Percentiles rank a stretch among this genome's conserved stretches.
phyloP scores from a whole-genome alignment of 352 stramenopile genomes.

The Albugo candida region DNA sequence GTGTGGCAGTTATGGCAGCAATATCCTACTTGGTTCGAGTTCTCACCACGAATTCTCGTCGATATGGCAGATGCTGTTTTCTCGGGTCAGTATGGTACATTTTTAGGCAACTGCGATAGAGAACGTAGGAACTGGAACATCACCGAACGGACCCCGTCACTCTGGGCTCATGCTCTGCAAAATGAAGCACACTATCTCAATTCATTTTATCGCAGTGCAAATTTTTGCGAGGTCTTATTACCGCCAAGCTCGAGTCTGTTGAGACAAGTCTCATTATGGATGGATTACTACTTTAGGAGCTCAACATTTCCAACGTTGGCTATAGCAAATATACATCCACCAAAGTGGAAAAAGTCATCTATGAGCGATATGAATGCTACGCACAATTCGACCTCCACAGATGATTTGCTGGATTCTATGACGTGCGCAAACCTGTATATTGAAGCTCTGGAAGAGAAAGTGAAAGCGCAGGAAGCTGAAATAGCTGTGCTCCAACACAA shows the following conservation, averaged over 20 bases:
- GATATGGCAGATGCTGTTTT: constrained; percentile 49
- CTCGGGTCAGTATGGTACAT: constrained; percentile 65
- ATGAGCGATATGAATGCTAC: constrained; percentile 1
- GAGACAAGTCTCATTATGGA: constrained; percentile 62
- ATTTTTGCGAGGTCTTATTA: constrained; percentile 22
- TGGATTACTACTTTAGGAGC: constrained; percentile 55
- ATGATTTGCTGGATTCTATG: constrained; percentile 46
- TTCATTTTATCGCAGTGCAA: constrained; percentile 43
- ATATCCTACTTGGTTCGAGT: constrained; percentile 76
- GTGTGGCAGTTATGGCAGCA: constrained; percentile 67
- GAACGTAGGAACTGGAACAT: constrained; percentile 35
- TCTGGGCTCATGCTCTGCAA: constrained; percentile 40
- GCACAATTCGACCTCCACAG: constrained; percentile 10
- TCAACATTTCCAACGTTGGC: constrained; percentile 21
- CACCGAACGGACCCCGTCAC: constrained; percentile 32
- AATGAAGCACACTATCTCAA: constrained; percentile 30
- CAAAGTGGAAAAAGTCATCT: constrained; percentile 13
- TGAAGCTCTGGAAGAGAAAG: constrained; percentile 28
- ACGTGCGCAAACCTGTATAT: constrained; percentile 25
- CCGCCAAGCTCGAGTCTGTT: constrained; percentile 31
- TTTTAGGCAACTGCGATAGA: constrained; percentile 75
- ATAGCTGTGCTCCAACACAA: background rate
- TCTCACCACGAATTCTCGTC: constrained; percentile 49
- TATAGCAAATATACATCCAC: constrained; percentile 21
- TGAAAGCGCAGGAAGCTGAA: constrained; percentile 6